A percentile compares a stretch with the other conserved stretches of the same genome.
Conservation (phyloP, 768 basidiomycete genomes). For the Sporobolomyces phaffii region DNA sequence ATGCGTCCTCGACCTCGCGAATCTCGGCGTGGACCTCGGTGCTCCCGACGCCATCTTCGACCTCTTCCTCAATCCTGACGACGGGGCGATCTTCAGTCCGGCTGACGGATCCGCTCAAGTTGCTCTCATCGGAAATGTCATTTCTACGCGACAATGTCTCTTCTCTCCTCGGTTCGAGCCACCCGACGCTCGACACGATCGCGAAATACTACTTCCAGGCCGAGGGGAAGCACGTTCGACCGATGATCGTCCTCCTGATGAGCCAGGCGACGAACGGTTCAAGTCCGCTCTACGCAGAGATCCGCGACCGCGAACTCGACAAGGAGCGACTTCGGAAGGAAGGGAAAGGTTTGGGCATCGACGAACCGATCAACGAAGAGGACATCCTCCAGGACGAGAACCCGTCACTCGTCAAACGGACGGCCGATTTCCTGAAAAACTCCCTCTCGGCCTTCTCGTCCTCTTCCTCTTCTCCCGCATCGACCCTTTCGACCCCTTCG, state of each 20-base stretch:
- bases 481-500: background rate
- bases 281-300: conserved; percentile 55
- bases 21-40: conserved; percentile 9
- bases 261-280: conserved; percentile 88
- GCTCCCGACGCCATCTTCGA: conserved; percentile 13
- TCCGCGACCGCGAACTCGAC: conserved; percentile 57
- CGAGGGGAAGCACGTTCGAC: conserved; percentile 78
- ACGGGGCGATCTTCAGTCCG: conserved; percentile 4
- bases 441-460: conserved; percentile 48
- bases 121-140: conserved; percentile 68
- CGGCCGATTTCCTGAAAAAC: conserved; percentile 59
- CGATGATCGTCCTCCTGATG: conserved; percentile 81
- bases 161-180: conserved; percentile 74
- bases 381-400: conserved; percentile 89
- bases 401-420: conserved; percentile 72
- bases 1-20: conserved; percentile 13
- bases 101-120: conserved; percentile 58
- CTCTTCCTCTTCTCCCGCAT: conserved; percentile 43
- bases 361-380: conserved; percentile 69
- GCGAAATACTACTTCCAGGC: conserved; percentile 90
- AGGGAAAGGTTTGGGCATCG: conserved; percentile 58
- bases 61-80: conserved; percentile 16
- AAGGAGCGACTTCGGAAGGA: conserved; percentile 47
- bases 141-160: conserved; percentile 67
- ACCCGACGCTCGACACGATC: conserved; percentile 77